Base-by-base conservation (phyloP, 768 basidiomycete species). In the Ramaria sp. region DNA sequence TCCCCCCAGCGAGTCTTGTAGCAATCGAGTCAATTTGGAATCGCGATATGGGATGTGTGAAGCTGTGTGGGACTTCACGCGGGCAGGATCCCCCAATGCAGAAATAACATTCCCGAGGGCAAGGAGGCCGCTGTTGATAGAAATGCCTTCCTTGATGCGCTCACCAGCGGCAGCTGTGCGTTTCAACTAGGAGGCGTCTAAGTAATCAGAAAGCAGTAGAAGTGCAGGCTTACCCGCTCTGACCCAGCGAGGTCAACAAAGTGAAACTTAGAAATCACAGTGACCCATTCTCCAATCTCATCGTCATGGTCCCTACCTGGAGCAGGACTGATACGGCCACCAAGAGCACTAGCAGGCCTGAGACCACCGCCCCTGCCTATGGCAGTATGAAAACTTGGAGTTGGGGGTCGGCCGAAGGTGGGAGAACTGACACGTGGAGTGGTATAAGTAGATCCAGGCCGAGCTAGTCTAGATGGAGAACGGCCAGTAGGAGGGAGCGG, bases 71-170 rank as follows among this genome's bases (percentile, higher is more conserved):
- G 87, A 81, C 66, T 89, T 89, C 36, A 85, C 83, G 50, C 89
- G 82, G 39, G 87, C 75, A 28, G 95, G 95, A 69, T 98, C 95
- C 6, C 91, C 95, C 18, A 98, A 83, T 0, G 94, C 92, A 57
- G 95, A 97, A 56, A 99, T 98, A 62, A 99, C 96, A 67, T 99
- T 99, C 44, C 96, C 96, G 20, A 99, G 78, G 16, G 96, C 95
- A 34, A 93, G 78, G 32, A 99, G 81, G 57, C 96, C 96, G 58
- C 89, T 88, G 72, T 99, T 99, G 72, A 98, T 98, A 27, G 91
- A 92, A 52, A 96, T 96, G n/a, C 95, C 95, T 70, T 97, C 96
- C 67, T 92, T 98, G 68, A 95, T 90, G 54, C 95, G 86, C 59
- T 97, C 95, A 4, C 96, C 96, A 8, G 83, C 85, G 4, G 95